Base-by-base conservation (phyloP, 1,284 basidiomycete species). In the Puccinia horiana region DNA sequence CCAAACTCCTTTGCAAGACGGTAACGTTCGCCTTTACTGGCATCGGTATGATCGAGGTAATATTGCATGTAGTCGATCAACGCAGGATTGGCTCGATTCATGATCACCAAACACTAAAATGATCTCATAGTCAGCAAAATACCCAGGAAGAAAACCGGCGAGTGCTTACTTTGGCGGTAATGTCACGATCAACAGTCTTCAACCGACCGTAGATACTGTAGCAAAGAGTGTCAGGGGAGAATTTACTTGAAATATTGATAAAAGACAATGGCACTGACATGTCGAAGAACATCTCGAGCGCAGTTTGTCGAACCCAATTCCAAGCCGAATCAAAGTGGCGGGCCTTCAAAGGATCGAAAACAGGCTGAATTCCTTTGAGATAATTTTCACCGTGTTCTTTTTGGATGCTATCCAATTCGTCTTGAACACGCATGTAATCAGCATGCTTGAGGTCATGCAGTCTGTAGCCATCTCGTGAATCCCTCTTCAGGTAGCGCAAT, bases 241-340 rank as follows among this genome's bases (percentile, higher is more conserved):
- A 83, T 94, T 89, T 58, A 98, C 90, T 37, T 95, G 94, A 84
- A 96, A 9, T 95, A 29, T 76, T 14, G 63, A 74, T 2, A 6
- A 63, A 29, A 40, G 40, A 29, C 5, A 26, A 47, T 44, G 11
- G 6, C 5, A 80, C 78, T 58, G 16, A 80, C 72, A 82, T 82
- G 52, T 82, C 80, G 44, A 75, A 82, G 37, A 76, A 82, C 72
- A 82, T 82, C 52, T 82, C 80, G 18, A 82, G 58, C 9, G 80
- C 80, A 0, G 80, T 82, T 82, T 87, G 86, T 84, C 96, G 92
- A 76, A 94, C 95, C 97, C 96, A 99, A 88, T 99, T 99, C 96
- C 96, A 99, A 16, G 93, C 95, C 14, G 95, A 98, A 87, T 98
- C 95, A 89, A 99, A 99, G 86, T 93, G 94, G 75, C 97, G 93